Conservation (phyloP, 768 basidiomycete genomes). For the Amanita subjunquillea region DNA sequence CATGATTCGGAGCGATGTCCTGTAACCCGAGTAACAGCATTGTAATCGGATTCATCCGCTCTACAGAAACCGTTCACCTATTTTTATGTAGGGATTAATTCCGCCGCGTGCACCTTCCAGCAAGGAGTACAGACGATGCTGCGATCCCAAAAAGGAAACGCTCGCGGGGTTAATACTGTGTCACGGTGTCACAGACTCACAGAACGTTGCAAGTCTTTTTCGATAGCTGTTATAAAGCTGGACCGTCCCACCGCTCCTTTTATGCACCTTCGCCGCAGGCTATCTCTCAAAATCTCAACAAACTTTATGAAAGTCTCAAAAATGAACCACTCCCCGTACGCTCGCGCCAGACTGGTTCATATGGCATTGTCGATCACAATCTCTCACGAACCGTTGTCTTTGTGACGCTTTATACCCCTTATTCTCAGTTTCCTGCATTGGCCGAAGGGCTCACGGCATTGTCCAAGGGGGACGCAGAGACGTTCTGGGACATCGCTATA, state of each 20-base stretch:
- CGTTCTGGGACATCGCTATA: constrained; percentile 13
- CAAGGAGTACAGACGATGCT: too few species aligned
- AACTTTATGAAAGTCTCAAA: constrained; percentile 15
- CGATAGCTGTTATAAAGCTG: constrained; percentile 24
- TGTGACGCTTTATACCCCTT: constrained; percentile 24
- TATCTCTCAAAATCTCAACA: constrained; percentile 24
- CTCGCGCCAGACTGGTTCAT: constrained; percentile 11
- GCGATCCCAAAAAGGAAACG: too few species aligned
- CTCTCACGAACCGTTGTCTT: constrained; percentile 21
- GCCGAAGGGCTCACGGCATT: constrained; percentile 26
- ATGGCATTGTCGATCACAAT: constrained; percentile 28
- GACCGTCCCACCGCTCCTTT: constrained; percentile 25
- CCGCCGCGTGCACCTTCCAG: too few species aligned
- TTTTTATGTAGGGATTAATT: too few species aligned
- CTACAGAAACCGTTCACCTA: too few species aligned
- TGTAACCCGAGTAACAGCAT: too few species aligned
- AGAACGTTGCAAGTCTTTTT: constrained; percentile 18
- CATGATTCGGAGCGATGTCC: too few species aligned
- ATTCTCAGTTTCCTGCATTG: constrained; percentile 19
- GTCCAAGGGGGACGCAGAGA: constrained; percentile 18
- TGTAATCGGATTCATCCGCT: too few species aligned
- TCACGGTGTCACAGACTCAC: too few species aligned
- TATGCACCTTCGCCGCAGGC: constrained; percentile 23
- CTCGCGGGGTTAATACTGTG: too few species aligned
- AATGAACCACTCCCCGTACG: constrained; percentile 22